A percentile compares a stretch with the other conserved stretches of the same genome.
Evolutionary conservation across 75 land plant genomes (phyloP).

Genomic region (Adiantum capillusveneris): DNA sequence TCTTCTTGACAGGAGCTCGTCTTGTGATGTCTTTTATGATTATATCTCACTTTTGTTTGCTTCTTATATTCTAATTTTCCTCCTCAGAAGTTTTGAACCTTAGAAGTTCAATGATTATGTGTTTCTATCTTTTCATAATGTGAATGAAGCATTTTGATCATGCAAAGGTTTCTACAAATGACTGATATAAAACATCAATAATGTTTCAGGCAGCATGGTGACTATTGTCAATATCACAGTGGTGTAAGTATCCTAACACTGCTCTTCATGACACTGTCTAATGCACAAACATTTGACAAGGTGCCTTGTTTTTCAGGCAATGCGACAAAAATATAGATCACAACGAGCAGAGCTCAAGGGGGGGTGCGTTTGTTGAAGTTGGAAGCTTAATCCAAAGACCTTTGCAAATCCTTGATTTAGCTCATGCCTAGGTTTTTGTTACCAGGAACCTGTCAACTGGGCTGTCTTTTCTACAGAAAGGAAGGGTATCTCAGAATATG

Average conservation of each 20-base stretch:
- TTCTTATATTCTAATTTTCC: background rate
- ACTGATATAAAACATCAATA: no score
- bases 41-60: background rate
- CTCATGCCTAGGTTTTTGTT: background rate
- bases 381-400: no score
- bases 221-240: slow-evolving; percentile 60
- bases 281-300: no score
- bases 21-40: background rate
- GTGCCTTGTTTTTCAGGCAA: slow-evolving; percentile 33
- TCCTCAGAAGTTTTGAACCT: background rate
- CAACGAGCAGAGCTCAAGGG: slow-evolving; percentile 73
- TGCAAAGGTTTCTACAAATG: no score
- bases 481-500: slow-evolving; percentile 22
- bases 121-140: no score
- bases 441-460: slow-evolving; percentile 62
- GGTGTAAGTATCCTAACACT: slow-evolving; percentile 46
- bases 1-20: no score
- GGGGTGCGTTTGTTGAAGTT: slow-evolving; percentile 80
- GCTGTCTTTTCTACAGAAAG: slow-evolving; percentile 23
- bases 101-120: no score
- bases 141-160: no score
- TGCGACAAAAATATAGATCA: slow-evolving; percentile 47
- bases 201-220: slow-evolving; percentile 53
- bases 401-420: background rate
- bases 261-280: no score